Evolutionary conservation across 75 land plant species (phyloP), one percentile per base, ranked within the genome.

Genomic region (Picea glauca): DNA sequence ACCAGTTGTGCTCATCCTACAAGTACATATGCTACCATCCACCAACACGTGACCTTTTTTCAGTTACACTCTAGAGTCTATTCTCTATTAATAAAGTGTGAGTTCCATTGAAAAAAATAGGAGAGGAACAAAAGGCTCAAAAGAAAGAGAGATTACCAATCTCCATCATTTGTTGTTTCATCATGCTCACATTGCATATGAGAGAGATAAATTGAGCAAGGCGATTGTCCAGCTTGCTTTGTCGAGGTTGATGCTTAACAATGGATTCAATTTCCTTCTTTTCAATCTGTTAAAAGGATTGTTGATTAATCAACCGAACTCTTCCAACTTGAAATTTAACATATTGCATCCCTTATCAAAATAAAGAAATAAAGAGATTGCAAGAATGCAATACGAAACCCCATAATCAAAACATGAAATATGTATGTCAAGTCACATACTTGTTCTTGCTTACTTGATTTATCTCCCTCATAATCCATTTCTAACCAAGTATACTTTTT

Each of bases 111-210:
- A 20, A 0, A 43, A 43, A 66, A 15, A 18, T 11, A 67, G 21
- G 2, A 43, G 21, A 70, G 33, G 11, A 4, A 20, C 72, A 70
- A 38, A 18, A 38, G 43, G 73, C 73, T 38, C 38, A 18, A 46
- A 62, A 74, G 2, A 40, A 57, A 46, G 38, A 30, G 7, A 54
- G 79, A 66, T 21, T 31, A 94, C 99, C 99, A 81, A 97, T 93
- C 77, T 97, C 98, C 82, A 95, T 75, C 99, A 97, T 97, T 83
- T 87, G 91, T 77, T 94, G 93, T 86, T 84, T 90, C 99, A 97
- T 97, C 99, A 94, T 97, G 77, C 85, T 85, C 50, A 97, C 72
- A 78, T 90, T 90, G 84, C 99, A 97, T 32, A 97, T 86, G 73
- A 91, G 91, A 35, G 88, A 85, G 17, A 97, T 84, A 72, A 95